Evolutionary conservation across 169 alveolate genomes (phyloP), one percentile per base, ranked within the genome.

Genomic region (Plasmodium reichenowi): DNA sequence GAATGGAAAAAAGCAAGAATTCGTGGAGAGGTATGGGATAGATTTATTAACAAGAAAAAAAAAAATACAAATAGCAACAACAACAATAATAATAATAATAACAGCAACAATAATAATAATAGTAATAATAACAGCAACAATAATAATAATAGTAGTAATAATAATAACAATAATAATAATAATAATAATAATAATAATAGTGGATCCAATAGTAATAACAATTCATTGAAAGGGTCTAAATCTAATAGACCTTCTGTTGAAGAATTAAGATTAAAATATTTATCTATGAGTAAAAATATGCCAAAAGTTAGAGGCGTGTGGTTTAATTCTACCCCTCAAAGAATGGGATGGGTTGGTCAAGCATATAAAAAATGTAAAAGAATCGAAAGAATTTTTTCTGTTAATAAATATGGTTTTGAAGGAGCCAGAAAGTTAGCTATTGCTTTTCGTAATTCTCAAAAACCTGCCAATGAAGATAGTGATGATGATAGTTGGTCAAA

Each of bases 321-420:
- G 96, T 94, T 94, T 72, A 94, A 94, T 88, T 94, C 96, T n/a
- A 93, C 96, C 12, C 93, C 93, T 50, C 91, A 94, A 43, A 93
- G 96, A 52, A 94, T 94, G 96, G 96, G 96, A 24, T 94, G 96
- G 96, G 96, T 94, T 10, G 96, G 96, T 17, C 96, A 94, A 92
- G 96, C 96, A 9, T 94, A 94, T 87, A 94, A 94, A 87, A 94
- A 94, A 74, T 94, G 96, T 89, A 94, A 94, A 64, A 88, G 96
- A 59, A 94, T 94, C 43, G 96, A 94, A 72, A 94, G 93, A 89
- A 94, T 94, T 29, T 94, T 94, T 70, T 94, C 96, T 24, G 92
- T 94, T 63, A 93, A 91, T 88, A 92, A 94, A 71, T 94, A 94
- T 54, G 96, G 96, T n/a, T 94, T 94, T 58, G 96, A 92, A 29